A percentile compares a stretch with the other conserved stretches of the same genome.
These are phyloP conservation scores for Heritiera fomes DNA, from an alignment of 345 rosid species.

Conservation along the genomic window DNA sequence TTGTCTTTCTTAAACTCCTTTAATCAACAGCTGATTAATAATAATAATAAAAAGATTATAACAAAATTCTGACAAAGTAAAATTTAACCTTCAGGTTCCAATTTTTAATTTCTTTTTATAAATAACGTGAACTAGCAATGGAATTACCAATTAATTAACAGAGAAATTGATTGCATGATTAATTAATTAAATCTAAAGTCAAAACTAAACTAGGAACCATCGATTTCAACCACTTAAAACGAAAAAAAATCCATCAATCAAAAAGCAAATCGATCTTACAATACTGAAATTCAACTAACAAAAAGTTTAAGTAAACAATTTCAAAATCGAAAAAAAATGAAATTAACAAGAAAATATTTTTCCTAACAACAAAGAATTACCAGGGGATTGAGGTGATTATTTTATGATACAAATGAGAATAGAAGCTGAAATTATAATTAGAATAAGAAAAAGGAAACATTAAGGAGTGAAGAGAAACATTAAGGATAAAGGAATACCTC, in stretches of 20 bases:
- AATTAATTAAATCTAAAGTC: background rate
- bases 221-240: background rate
- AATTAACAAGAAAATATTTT: background rate
- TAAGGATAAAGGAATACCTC: too few species aligned
- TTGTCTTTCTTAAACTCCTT: too few species aligned
- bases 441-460: background rate
- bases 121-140: too few species aligned
- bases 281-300: background rate
- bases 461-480: too few species aligned
- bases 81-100: too few species aligned
- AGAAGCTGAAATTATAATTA: constrained; percentile 6
- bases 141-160: too few species aligned
- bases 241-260: background rate
- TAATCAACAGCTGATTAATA: too few species aligned
- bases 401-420: constrained; percentile 9
- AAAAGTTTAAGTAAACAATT: background rate
- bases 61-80: too few species aligned
- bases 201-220: background rate
- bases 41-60: too few species aligned
- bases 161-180: too few species aligned
- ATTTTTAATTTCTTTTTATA: too few species aligned
- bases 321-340: background rate
- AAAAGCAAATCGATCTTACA: constrained; percentile 10
- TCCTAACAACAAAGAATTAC: background rate
- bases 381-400: constrained; percentile 9